A percentile compares a stretch with the other conserved stretches of the same genome.
These are phyloP conservation scores for Bretschneidera sinensis DNA, from an alignment of 345 rosid species.

Conservation along the genomic window DNA sequence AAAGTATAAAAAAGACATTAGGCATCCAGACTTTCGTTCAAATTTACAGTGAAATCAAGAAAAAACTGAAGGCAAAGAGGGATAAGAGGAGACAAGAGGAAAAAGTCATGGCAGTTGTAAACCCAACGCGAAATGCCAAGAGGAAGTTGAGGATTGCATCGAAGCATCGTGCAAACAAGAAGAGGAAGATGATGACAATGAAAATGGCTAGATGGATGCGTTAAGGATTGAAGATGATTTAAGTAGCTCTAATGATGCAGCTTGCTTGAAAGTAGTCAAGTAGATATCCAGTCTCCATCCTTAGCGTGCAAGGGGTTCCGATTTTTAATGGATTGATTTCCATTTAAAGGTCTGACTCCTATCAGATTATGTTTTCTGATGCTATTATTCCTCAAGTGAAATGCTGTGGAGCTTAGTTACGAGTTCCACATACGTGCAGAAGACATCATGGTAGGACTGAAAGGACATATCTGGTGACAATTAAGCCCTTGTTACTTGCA, in stretches of 20 bases:
- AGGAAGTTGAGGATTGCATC: conserved; percentile 74
- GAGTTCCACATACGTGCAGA: too few relatives aligned
- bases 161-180: conserved; percentile 74
- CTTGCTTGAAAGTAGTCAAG: neutral
- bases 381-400: too few relatives aligned
- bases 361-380: too few relatives aligned
- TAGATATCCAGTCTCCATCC: neutral
- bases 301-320: neutral
- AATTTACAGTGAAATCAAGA: conserved; percentile 58
- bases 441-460: too few relatives aligned
- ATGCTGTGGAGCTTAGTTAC: too few relatives aligned
- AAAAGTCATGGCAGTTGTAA: conserved; percentile 82
- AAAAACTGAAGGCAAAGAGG: conserved; percentile 50
- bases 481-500: too few relatives aligned
- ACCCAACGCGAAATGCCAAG: conserved; percentile 75
- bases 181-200: conserved; percentile 64
- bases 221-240: conserved; percentile 10
- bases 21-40: conserved; percentile 57
- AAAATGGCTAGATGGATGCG: conserved; percentile 63
- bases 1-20: conserved; percentile 40
- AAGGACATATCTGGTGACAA: too few relatives aligned
- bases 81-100: conserved; percentile 75
- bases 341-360: too few relatives aligned
- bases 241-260: neutral
- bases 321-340: too few relatives aligned